These are phyloP conservation scores for Gossypium trilobum DNA, from an alignment of 441 rosid species.

Conservation along the genomic window DNA sequence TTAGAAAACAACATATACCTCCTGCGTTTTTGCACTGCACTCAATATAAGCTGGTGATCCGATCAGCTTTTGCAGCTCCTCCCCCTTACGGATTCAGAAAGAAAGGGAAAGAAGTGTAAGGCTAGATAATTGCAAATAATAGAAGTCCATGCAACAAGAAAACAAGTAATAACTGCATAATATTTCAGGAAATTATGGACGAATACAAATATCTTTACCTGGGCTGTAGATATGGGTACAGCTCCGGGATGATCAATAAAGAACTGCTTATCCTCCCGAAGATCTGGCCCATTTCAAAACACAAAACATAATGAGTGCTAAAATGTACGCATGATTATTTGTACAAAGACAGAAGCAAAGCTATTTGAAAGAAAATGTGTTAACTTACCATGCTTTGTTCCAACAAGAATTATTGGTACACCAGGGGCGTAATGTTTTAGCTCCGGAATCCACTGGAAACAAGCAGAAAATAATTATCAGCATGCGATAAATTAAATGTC, in stretches of 20 bases:
- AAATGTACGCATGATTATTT: neutral
- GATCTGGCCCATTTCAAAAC: slow-evolving; percentile 40
- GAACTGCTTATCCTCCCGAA: slow-evolving; percentile 70
- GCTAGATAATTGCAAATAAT: neutral
- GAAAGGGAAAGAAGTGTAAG: neutral
- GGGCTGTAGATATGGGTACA: slow-evolving; percentile 55
- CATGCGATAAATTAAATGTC: neutral
- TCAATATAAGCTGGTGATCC: slow-evolving; percentile 66
- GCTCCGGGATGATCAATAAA: slow-evolving; percentile 68
- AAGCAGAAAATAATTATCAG: slow-evolving; percentile 10
- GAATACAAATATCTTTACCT: slow-evolving; percentile 29
- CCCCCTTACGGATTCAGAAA: slow-evolving; percentile 36
- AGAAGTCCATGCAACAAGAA: neutral
- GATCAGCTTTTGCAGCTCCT: slow-evolving; percentile 60
- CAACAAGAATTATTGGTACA: slow-evolving; percentile 58
- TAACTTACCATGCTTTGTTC: slow-evolving; percentile 49
- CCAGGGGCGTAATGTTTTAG: slow-evolving; percentile 55
- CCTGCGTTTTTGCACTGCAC: slow-evolving; percentile 67
- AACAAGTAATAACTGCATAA: neutral
- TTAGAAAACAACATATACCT: slow-evolving; percentile 27
- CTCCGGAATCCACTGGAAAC: slow-evolving; percentile 54
- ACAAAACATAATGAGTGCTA: slow-evolving; percentile 4
- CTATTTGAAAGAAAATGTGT: neutral
- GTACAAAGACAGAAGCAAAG: neutral
- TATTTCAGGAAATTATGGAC: slow-evolving; percentile 1